Base-by-base conservation (phyloP, 1,139 yeast genomes). In the Saccharomycopsis crataegensis region DNA sequence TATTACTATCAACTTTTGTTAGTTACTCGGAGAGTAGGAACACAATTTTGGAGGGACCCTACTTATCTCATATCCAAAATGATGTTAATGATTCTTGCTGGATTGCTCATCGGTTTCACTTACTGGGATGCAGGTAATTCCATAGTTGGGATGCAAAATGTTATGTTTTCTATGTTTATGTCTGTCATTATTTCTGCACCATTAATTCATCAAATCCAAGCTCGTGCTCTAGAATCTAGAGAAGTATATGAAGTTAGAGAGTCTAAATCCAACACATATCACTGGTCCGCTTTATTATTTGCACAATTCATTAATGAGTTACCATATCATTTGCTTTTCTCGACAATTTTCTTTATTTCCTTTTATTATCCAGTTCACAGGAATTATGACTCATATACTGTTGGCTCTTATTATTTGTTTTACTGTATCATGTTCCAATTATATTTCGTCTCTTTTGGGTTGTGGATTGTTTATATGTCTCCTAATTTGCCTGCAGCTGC, bases 401-500 rank as follows among this genome's bases (percentile, higher is more conserved):
- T 85, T n/a, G 87, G 83, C 50, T 72, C 76, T 54, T 79, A 71
- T 65, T 76, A 75, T 66, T 69, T 83, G 62, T 74, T 78, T 51
- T 76, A 77, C 62, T 73, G 75, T 48, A 65, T 83, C 57, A 69
- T 81, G 60, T 78, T 79, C 70, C 86, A 80, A 64, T 54, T 78
- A 2, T 83, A 78, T 68, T 79, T 75, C 59, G 70, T 77, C 44
- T 73, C 83, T 0, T 74, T 81, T 59, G 83, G 80, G 52, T 68
- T 81, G 54, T 68, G 77, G 65, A 67, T 80, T 55, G 69, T 82
- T 44, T 80, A 81, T 62, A 67, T 78, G 62, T 69, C 86, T 1
- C 87, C 87, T 16, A 80, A 82, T 66, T 71, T 80, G 49, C 81
- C 82, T 58, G 77, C 86, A 36, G 85, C 87, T 3, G 76, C 78